Evolutionary conservation across 192 early-diverging fungal genomes (phyloP).

Genomic region (Phlyctochytrium bullatum): DNA sequence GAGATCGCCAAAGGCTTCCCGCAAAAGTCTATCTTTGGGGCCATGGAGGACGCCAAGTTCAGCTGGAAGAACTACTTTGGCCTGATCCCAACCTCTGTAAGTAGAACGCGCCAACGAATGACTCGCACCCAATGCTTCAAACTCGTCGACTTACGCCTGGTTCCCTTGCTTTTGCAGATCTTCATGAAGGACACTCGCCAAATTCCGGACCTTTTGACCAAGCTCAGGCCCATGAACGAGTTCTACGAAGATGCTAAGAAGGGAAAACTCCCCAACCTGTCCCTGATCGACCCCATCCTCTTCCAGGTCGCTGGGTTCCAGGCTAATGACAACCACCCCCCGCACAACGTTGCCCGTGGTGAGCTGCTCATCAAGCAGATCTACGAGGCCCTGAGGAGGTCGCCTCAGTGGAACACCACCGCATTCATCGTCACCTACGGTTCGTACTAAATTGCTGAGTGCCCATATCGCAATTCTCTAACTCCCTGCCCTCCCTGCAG

Average conservation of each 20-base stretch:
- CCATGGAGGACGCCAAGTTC: constrained; percentile 11
- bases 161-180: too few species aligned
- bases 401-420: constrained; percentile 49
- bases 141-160: too few species aligned
- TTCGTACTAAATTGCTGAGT: too few species aligned
- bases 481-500: too few species aligned
- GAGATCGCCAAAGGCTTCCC: constrained; percentile 14
- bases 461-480: too few species aligned
- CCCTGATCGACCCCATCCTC: constrained; percentile 33
- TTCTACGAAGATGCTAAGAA: constrained; percentile 23
- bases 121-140: too few species aligned
- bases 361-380: constrained; percentile 35
- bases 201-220: neutral
- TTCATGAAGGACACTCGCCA: constrained; percentile 19
- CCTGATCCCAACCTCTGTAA: constrained; percentile 17
- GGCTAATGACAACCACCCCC: constrained; percentile 28
- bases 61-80: constrained; percentile 26
- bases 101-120: too few species aligned
- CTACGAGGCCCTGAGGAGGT: constrained; percentile 47
- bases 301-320: constrained; percentile 5
- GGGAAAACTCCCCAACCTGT: constrained; percentile 35
- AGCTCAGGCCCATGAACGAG: constrained; percentile 7
- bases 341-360: constrained; percentile 26
- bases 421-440: constrained; percentile 48
- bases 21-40: constrained; percentile 22